Base-by-base conservation (phyloP, 305 asterid genomes). In the Solanum hybrid region DNA sequence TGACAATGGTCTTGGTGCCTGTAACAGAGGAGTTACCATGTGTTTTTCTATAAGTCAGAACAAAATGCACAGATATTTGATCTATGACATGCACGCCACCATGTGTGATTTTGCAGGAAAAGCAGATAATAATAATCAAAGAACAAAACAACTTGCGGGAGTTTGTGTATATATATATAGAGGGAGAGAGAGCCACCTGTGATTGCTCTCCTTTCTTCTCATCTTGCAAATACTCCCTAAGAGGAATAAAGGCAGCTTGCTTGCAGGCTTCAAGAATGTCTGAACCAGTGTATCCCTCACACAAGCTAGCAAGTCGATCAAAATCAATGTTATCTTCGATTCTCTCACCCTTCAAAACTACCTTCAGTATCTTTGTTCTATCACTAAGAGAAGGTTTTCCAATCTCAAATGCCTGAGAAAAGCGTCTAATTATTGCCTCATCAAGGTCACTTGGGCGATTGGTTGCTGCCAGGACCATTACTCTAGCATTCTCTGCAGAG, bases 371-470 rank as follows among this genome's bases (percentile, higher is more conserved):
- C 42, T 95, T 94, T 29, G 94, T 92, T 90, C 99, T 95, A 92
- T 94, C 99, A 75, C 57, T 91, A 61, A 71, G 91, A 90, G 93
- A 94, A 89, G 99, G 99, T 20, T 91, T 78, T 86, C 99, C 99
- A 39, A 97, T 93, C 92, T 97, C 99, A 93, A 96, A 97, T 77
- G 99, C 94, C 93, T 95, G 98, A 83, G 99, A 98, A 86, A 97
- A 94, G 75, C 98, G 99, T 81, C 98, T 92, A 81, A 97, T 95
- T 88, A 97, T 95, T 81, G 99, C 99, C 93, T 96, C 99, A 93
- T 97, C 99, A 67, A 97, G 99, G 91, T 97, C 99, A 26, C 96
- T 96, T 89, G 99, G 99, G 83, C 98, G 98, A 92, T 97, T 97
- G 75, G 99, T 97, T 13, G 99, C 99, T 76, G 98, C 97, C 46